Evolutionary conservation across 1,284 basidiomycete genomes (phyloP).

Genomic region (Pyrrhoderma lamaoense): DNA sequence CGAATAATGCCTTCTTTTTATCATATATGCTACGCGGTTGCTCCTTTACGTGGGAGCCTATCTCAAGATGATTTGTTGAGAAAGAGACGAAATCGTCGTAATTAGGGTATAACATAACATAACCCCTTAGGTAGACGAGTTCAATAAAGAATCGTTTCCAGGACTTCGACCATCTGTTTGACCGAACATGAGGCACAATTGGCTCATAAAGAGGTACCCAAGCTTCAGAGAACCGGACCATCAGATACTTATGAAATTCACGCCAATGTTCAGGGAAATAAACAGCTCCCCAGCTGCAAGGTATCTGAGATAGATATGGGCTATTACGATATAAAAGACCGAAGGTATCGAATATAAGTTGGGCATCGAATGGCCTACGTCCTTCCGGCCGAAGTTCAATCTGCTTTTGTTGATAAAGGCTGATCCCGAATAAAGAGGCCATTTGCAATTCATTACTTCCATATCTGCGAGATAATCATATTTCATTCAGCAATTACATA

Average conservation of each 20-base stretch:
- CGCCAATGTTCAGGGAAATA: conserved; percentile 84
- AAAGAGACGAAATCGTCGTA: conserved; percentile 61
- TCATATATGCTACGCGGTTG: conserved; percentile 40
- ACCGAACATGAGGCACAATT: conserved; percentile 67
- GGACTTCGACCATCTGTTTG: conserved; percentile 70
- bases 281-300: conserved; percentile 85
- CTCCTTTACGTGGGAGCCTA: conserved; percentile 68
- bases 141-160: conserved; percentile 90
- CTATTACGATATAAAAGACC: conserved; percentile 39
- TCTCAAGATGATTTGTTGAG: conserved; percentile 80
- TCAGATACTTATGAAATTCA: conserved; percentile 73
- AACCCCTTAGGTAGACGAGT: conserved; percentile 69
- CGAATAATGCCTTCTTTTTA: conserved; percentile 57
- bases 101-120: conserved; percentile 83
- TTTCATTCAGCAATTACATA: too few relatives aligned
- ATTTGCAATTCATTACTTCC: conserved; percentile 35
- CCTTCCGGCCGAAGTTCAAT: conserved; percentile 66
- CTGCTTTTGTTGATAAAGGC: conserved; percentile 77
- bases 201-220: conserved; percentile 35
- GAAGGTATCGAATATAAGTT: conserved; percentile 41
- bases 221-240: conserved; percentile 50
- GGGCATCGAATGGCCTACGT: conserved; percentile 60
- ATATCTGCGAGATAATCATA: conserved; percentile 39
- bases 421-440: conserved; percentile 62
- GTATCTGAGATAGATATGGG: conserved; percentile 76